Base-by-base conservation (phyloP, 179 eudicot genomes). In the Beta lomatogona region DNA sequence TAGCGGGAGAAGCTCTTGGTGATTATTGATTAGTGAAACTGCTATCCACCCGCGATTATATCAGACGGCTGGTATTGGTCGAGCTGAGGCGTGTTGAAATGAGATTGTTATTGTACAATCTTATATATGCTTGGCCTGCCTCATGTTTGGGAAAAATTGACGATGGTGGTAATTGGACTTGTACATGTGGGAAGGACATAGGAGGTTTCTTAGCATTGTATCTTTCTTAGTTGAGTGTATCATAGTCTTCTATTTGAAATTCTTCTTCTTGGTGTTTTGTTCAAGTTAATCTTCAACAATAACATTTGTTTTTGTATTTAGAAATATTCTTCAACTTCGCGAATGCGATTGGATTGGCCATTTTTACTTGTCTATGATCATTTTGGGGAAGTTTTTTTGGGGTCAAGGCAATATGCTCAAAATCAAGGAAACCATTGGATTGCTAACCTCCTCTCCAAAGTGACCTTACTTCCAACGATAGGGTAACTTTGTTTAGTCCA, bases 1-100 rank as follows among this genome's bases (percentile, higher is more conserved):
- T 66, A 22, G 59, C 22, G 59, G 78, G 66, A 76, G 59, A 25
- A 57, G 77, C 48, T 77, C 11, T 77, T 63, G 81, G 82, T 65
- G 69, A 48, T 74, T 31, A 73, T 31, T 48, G 75, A 58, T 67
- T 31, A 73, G 58, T 31, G 75, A 46, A 73, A 67, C 81, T 78
- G 77, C 77, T 15, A 28, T 54, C 64, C 3, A 16, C 22, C 31
- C 25, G 48, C 19, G 48, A 55, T 53, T 75, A 57, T 53, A 73
- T 52, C 14, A 11, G 58, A 73, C 22, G 60, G 77, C 77, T 73
- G 63, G 41, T 10, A 48, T 71, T 21, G 28, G 15, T 50, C 31
- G 45, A 52, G 61, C 2, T 53, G 60, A 14, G 76, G n/a, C 31
- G 16, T 71, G 31, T 31, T 44, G 72, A 44, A 11, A 41, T 44